Percentiles rank a stretch among this genome's conserved stretches.
Conservation (phyloP, 2,329 filamentous ascomycete genomes). For the Domatiomyces catenatus region DNA sequence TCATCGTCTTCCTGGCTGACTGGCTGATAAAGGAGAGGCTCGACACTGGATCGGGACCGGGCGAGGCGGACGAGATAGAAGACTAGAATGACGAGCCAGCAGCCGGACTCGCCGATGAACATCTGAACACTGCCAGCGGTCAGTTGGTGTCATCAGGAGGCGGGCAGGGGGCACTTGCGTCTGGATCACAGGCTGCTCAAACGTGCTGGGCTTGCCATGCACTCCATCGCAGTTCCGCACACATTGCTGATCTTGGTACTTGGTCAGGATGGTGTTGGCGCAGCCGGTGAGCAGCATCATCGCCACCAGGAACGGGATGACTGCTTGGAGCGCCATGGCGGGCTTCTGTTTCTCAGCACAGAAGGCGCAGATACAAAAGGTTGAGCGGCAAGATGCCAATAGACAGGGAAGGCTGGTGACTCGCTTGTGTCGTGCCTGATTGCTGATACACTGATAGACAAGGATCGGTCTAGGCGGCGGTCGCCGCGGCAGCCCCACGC, state of each 20-base stretch:
- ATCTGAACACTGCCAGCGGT: conserved; percentile 51
- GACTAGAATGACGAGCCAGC: conserved; percentile 74
- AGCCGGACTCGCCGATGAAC: conserved; percentile 93
- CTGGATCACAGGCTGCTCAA: conserved; percentile 92
- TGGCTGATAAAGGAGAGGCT: conserved; percentile 45
- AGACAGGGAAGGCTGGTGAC: background rate
- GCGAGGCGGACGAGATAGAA: conserved; percentile 47
- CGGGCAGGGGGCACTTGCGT: conserved; percentile 38
- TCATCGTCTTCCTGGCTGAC: conserved; percentile 37
- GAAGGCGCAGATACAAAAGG: background rate
- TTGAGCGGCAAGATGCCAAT: background rate
- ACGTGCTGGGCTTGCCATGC: conserved; percentile 51
- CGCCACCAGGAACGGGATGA: conserved; percentile 71
- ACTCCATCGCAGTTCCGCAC: conserved; percentile 71
- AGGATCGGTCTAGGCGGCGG: too few relatives aligned
- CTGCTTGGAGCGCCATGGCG: conserved; percentile 52
- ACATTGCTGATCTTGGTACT: conserved; percentile 93
- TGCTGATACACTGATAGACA: too few relatives aligned
- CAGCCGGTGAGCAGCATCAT: conserved; percentile 97
- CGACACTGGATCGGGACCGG: conserved; percentile 21
- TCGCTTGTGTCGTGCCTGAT: too few relatives aligned
- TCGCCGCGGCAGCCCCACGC: too few relatives aligned
- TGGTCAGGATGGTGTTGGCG: conserved; percentile 92
- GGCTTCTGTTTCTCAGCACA: background rate
- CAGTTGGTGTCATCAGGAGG: conserved; percentile 2